Evolutionary conservation across 352 stramenopile species (phyloP), one percentile per base, ranked within the genome.

Genomic region (Elongisporangium prolatum): DNA sequence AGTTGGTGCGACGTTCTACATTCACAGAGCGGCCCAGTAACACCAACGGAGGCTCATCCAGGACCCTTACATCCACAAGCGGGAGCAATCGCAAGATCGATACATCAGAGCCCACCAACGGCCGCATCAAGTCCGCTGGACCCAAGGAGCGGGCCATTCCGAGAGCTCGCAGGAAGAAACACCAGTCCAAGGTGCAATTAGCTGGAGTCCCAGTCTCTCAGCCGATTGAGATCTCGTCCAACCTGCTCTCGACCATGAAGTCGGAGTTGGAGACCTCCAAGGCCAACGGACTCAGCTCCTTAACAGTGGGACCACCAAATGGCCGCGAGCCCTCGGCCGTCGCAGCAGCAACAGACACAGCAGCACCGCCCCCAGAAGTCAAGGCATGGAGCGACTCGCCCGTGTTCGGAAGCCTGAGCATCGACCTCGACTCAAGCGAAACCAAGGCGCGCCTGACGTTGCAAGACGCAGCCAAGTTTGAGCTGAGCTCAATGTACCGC

Each of bases 401-500:
- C 10, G 67, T 62, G 34, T 80, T 89, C 44, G 75, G 71, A 4
- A 77, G 77, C 2, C 69, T 75, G 10, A 71, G 71, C 3, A 68
- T 80, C 10, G 80, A 91, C 47, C 86, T 92, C 56, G 80, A 88
- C 60, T 83, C 80, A 22, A 87, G 68, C 24, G 80, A 87, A 52
- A 89, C 76, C 3, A 93, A 91, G 57, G 80, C 84, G n/a, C 78
- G 83, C 11, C 60, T 94, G 14, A 59, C 75, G 13, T 38, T 94
- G 16, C 84, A 91, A 56, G 84, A 94, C 54, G 82, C 82, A 13
- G 77, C 79, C 20, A 75, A 76, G 53, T 92, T 94, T 54, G 84
- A 89, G 56, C 64, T 94, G 38, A 91, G 72, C 49, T 80, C 84
- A 3, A 94, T 94, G 82, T 94, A 94, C 74, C 80, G 84, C 54